phyloP scores from a whole-genome alignment of 345 rosid species.

The Eutrema japonicum region DNA sequence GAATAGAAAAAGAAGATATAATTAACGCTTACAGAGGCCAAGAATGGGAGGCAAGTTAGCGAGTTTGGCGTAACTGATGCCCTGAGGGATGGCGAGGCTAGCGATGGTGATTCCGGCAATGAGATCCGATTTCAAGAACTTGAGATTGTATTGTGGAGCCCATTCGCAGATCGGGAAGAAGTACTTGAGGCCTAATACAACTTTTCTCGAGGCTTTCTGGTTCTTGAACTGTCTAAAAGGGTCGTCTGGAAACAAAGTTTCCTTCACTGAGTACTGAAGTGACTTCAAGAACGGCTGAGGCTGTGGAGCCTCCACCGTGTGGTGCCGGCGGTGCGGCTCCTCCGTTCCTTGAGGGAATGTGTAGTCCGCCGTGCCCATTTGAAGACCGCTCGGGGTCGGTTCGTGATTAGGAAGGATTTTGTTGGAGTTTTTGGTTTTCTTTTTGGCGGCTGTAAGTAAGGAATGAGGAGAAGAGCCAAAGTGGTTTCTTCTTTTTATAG shows the following conservation, averaged over 20 bases:
- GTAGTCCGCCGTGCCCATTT: slow-evolving; percentile 50
- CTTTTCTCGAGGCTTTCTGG: slow-evolving; percentile 56
- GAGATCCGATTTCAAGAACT: slow-evolving; percentile 78
- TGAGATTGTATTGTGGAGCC: slow-evolving; percentile 85
- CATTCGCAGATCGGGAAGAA: slow-evolving; percentile 82
- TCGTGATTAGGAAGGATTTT: not conserved
- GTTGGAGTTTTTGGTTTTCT: not conserved
- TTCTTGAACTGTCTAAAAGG: slow-evolving; percentile 84
- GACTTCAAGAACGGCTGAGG: slow-evolving; percentile 73
- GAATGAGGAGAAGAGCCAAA: slow-evolving; percentile 36
- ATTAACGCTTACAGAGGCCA: slow-evolving; percentile 86
- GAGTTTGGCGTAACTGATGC: slow-evolving; percentile 88
- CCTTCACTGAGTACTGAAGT: slow-evolving; percentile 64
- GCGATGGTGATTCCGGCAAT: slow-evolving; percentile 91
- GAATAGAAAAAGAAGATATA: not conserved
- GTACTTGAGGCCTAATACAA: slow-evolving; percentile 66
- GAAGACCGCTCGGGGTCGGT: not conserved
- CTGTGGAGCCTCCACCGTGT: slow-evolving; percentile 68
- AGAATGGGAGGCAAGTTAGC: slow-evolving; percentile 93
- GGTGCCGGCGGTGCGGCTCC: slow-evolving; percentile 50
- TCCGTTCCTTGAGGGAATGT: slow-evolving; percentile 38
- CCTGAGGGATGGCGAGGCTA: slow-evolving; percentile 96
- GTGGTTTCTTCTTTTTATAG: slow-evolving; percentile 39
- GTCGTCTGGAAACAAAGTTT: slow-evolving; percentile 92
- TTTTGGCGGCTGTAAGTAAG: slow-evolving; percentile 28